Evolutionary conservation across 352 stramenopile genomes (phyloP).

Genomic region (Phytophthora podocarpi): DNA sequence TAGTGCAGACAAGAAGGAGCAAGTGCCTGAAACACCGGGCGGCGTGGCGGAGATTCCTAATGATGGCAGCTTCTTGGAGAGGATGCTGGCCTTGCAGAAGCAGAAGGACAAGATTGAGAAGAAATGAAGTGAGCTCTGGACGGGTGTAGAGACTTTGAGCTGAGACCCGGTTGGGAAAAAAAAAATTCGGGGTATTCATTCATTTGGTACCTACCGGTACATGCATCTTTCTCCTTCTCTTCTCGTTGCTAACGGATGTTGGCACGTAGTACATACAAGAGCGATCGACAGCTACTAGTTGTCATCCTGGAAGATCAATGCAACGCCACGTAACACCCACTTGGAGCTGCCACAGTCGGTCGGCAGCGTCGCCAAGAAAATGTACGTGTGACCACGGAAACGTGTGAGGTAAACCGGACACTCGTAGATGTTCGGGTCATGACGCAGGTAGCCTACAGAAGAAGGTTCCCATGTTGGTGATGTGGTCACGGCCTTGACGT

Average conservation of each 20-base stretch:
- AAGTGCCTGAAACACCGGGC: slow-evolving; percentile 60
- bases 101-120: slow-evolving; percentile 25
- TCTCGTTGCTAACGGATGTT: slow-evolving; percentile 7
- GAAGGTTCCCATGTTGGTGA: slow-evolving; percentile 94
- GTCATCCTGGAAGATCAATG: slow-evolving; percentile 95
- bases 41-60: slow-evolving; percentile 80
- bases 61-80: slow-evolving; percentile 80
- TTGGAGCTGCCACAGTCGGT: slow-evolving; percentile 92
- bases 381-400: slow-evolving; percentile 96
- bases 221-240: slow-evolving; percentile 12
- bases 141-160: background rate
- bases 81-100: slow-evolving; percentile 72
- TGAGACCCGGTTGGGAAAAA: too few relatives aligned
- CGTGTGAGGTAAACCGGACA: slow-evolving; percentile 97
- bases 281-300: slow-evolving; percentile 63
- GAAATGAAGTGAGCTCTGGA: slow-evolving; percentile 23
- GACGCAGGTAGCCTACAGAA: slow-evolving; percentile 94
- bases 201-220: slow-evolving; percentile 14
- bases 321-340: slow-evolving; percentile 95
- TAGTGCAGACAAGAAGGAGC: slow-evolving; percentile 15
- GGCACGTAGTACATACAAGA: slow-evolving; percentile 25
- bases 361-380: slow-evolving; percentile 96
- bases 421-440: slow-evolving; percentile 94
- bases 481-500: slow-evolving; percentile 96
- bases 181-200: slow-evolving; percentile 9